Evolutionary conservation across 1,284 basidiomycete species (phyloP).

Genomic region (Ustilago lituana): DNA sequence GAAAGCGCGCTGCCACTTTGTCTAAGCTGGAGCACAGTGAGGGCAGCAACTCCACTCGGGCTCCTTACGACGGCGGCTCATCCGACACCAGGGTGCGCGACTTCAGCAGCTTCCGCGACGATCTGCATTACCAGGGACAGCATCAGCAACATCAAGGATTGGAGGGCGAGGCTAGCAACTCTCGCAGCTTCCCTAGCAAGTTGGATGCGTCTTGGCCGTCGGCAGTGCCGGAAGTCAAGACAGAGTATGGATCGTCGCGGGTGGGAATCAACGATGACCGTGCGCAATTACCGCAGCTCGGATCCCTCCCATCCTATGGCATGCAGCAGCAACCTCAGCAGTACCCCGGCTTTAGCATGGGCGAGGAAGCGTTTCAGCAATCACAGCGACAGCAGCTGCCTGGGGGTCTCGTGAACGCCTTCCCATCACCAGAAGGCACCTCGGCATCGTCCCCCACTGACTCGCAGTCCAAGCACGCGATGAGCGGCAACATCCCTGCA

Average conservation of each 20-base stretch:
- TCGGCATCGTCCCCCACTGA: conserved; percentile 29
- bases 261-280: conserved; percentile 10
- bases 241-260: conserved; percentile 12
- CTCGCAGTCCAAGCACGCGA: conserved; percentile 1
- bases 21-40: conserved; percentile 39
- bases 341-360: conserved; percentile 18
- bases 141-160: conserved; percentile 21
- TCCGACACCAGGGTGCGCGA: conserved; percentile 18
- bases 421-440: conserved; percentile 25
- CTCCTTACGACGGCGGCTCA: conserved; percentile 26
- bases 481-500: conserved; percentile 3
- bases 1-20: conserved; percentile 35
- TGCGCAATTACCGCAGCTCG: conserved; percentile 7
- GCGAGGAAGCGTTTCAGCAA: conserved; percentile 21
- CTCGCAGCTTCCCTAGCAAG: conserved; percentile 21
- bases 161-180: conserved; percentile 13
- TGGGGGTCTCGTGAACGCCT: conserved; percentile 37
- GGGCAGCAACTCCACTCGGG: conserved; percentile 6
- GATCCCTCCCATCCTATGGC: conserved; percentile 7
- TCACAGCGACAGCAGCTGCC: conserved; percentile 27
- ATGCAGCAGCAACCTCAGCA: conserved; percentile 18
- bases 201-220: conserved; percentile 23
- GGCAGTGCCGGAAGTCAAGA: conserved; percentile 3
- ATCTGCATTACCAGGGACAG: conserved; percentile 25
- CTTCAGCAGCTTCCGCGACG: conserved; percentile 30